Base-by-base conservation (phyloP, 108 stramenopile genomes). In the Skeletonema marinoi region DNA sequence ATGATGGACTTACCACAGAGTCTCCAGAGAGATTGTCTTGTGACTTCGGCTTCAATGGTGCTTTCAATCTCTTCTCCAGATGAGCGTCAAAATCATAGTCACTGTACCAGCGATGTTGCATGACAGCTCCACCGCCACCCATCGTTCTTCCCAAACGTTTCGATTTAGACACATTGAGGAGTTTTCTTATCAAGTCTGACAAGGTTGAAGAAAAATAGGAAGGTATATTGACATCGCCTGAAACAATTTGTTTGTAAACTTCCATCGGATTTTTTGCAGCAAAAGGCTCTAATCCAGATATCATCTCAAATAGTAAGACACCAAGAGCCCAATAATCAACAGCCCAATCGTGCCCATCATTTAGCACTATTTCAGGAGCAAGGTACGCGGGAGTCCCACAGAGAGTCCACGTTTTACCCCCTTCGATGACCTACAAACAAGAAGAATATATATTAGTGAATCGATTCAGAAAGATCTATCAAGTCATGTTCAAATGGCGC, bases 241-340 rank as follows among this genome's bases (percentile, higher is more conserved):
- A 74, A 30, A 87, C 71, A 35, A 87, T 87, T 33, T 84, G 71
- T 35, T 84, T 80, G 75, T 81, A 87, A 10, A 84, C 70, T 54
- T 78, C 79, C 77, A 84, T 87, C 29, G 83, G 83, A 60, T 87
- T 82, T 61, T 86, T 82, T 38, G 87, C 89, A 19, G 61, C 87
- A 68, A 94, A 94, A 9, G 93, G 93, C 10, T 89, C 83, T 46
- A 68, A 60, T 10, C 93, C 93, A 7, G 86, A 89, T 35, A 82
- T 83, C 68, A 89, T 75, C 60, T 89, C 90, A 79, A 78, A 89
- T 16, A 87, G 77, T 19, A 91, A 80, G 29, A 89, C 88, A 10
- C 90, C 90, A 17, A 92, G 70, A 17, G 90, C 87, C 90, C 90
- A 92, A 65, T 89, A 92, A 76, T 92, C 90, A 16, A 92, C 90